Conservation (phyloP, 306 rosid genomes). For the Oemleria cerasiformis region DNA sequence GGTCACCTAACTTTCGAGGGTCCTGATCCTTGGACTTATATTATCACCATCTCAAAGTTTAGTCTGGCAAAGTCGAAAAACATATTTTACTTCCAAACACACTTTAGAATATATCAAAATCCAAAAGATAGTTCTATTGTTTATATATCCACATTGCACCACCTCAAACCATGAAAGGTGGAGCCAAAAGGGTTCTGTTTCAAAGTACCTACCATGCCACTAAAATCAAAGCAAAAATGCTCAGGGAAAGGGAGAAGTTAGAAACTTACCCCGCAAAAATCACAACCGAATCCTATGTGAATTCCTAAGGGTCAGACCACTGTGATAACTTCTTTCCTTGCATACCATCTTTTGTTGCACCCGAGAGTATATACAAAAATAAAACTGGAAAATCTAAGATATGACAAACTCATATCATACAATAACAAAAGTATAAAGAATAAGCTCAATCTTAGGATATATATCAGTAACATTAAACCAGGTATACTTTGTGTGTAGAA, state of each 20-base stretch:
- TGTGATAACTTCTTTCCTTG: constrained; percentile 22
- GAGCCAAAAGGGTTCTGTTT: not conserved
- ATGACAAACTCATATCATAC: not conserved
- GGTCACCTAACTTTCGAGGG: not conserved
- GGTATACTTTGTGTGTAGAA: not conserved
- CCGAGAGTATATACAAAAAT: constrained; percentile 40
- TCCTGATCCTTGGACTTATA: not conserved
- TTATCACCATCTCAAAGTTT: not conserved
- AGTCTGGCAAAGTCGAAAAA: not conserved
- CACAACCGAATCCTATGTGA: constrained; percentile 65
- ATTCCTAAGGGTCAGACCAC: constrained; percentile 38
- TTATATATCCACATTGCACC: not conserved
- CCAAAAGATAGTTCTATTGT: not conserved
- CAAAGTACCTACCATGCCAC: constrained; percentile 1
- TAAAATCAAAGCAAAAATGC: constrained; percentile 4
- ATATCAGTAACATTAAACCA: not conserved
- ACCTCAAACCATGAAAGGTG: not conserved
- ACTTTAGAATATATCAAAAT: not conserved
- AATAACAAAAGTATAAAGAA: not conserved
- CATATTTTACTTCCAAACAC: not conserved
- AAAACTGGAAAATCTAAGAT: constrained; percentile 11
- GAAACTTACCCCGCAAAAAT: constrained; percentile 79
- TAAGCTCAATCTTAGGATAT: not conserved
- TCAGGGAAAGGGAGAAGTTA: constrained; percentile 21
- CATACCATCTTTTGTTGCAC: constrained; percentile 29